Conservation (phyloP, 1,284 basidiomycete genomes). For the Pholiota adiposa region DNA sequence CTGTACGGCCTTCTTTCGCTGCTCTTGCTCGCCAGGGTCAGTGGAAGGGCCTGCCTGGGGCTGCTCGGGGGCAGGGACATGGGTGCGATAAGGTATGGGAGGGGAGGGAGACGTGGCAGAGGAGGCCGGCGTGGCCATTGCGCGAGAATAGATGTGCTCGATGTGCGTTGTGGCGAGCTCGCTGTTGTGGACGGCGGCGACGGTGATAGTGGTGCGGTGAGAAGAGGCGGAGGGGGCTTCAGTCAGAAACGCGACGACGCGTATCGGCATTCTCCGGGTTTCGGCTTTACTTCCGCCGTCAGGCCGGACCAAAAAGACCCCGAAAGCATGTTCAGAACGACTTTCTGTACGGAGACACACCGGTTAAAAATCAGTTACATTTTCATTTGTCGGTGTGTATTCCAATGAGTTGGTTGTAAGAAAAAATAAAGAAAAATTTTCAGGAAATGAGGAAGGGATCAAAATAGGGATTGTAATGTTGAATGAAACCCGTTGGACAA, state of each 20-base stretch:
- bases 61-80: slow-evolving; percentile 43
- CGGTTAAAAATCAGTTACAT: no score
- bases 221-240: slow-evolving; percentile 37
- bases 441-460: no score
- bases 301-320: slow-evolving; percentile 4
- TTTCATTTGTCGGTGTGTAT: no score
- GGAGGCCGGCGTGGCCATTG: slow-evolving; percentile 77
- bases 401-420: no score
- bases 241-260: slow-evolving; percentile 56
- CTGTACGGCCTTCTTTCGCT: slow-evolving; percentile 65
- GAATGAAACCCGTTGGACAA: no score
- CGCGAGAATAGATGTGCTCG: slow-evolving; percentile 40
- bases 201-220: slow-evolving; percentile 37
- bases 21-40: slow-evolving; percentile 53
- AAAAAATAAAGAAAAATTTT: no score
- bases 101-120: slow-evolving; percentile 80
- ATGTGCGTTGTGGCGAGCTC: slow-evolving; percentile 23
- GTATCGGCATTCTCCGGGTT: slow-evolving; percentile 50
- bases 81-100: slow-evolving; percentile 59
- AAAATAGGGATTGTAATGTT: no score
- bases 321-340: no score
- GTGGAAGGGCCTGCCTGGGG: slow-evolving; percentile 39
- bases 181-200: slow-evolving; percentile 42
- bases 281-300: slow-evolving; percentile 25
- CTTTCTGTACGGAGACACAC: no score